Conservation (phyloP, 2,329 filamentous ascomycete genomes). For the Colletotrichum eleusines region DNA sequence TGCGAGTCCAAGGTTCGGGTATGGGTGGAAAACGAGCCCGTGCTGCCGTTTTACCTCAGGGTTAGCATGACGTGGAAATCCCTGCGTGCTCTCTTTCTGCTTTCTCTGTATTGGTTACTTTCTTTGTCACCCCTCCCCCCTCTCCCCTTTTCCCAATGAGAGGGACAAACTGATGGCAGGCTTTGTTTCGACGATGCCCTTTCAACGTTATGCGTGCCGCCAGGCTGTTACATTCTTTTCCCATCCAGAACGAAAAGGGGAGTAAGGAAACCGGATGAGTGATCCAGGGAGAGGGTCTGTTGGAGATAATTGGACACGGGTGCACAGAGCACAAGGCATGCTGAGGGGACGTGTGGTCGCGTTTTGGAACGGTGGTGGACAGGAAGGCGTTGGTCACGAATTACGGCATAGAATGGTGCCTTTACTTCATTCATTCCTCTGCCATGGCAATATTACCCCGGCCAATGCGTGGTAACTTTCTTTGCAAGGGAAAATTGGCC, state of each 20-base stretch:
- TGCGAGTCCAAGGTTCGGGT: background rate
- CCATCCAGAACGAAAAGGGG: background rate
- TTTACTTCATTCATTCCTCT: conserved; percentile 19
- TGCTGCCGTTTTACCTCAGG: background rate
- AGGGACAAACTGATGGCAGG: conserved; percentile 24
- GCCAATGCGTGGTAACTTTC: background rate
- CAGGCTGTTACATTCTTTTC: background rate
- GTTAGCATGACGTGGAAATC: conserved; percentile 11
- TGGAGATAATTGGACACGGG: background rate
- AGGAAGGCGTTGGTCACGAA: conserved; percentile 4
- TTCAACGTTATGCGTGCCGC: conserved; percentile 21
- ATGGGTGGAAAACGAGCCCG: background rate
- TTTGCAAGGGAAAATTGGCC: conserved; percentile 3
- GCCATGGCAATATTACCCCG: background rate
- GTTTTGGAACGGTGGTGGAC: background rate
- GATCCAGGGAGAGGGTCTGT: conserved; percentile 10
- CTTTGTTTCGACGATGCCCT: conserved; percentile 39
- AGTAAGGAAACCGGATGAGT: background rate
- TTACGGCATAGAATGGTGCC: conserved; percentile 15
- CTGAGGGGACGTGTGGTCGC: background rate
- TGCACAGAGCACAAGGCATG: conserved; percentile 1
- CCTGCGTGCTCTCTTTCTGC: conserved; percentile 15
- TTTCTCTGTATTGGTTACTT: background rate
- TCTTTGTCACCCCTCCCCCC: background rate
- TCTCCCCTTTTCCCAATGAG: background rate